Conservation (phyloP, 2,329 filamentous ascomycete genomes). For the Arthrinium puccinioides region DNA sequence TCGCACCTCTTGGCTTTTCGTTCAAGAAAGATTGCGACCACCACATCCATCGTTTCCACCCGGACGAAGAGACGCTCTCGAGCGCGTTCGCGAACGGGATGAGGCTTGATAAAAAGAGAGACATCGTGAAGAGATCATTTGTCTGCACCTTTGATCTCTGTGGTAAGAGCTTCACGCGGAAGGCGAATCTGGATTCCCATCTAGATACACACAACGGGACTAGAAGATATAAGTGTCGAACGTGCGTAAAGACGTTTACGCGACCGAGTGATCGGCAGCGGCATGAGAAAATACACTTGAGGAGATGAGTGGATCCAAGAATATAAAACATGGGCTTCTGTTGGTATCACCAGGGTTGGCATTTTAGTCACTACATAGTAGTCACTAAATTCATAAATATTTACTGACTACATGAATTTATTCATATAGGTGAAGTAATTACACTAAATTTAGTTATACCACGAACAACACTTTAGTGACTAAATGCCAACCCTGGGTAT, state of each 20-base stretch:
- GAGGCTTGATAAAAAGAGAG: no score
- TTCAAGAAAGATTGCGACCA: neutral
- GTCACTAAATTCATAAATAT: no score
- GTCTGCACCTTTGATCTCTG: conserved; percentile 1
- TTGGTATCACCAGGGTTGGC: no score
- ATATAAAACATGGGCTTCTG: no score
- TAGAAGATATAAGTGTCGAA: neutral
- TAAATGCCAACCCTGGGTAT: no score
- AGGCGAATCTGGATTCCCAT: conserved; percentile 1
- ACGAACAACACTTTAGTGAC: no score
- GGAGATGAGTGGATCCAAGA: no score
- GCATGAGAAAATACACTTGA: conserved; percentile 5
- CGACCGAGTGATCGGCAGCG: conserved; percentile 5
- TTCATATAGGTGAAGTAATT: no score
- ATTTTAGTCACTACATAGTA: no score
- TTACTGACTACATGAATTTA: no score
- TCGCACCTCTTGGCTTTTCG: neutral
- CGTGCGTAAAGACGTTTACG: conserved; percentile 4
- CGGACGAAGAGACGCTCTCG: neutral
- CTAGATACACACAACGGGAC: conserved; percentile 5
- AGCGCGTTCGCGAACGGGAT: no score
- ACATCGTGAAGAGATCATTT: conserved; percentile 1
- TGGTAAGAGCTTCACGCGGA: conserved; percentile 1
- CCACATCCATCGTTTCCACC: neutral
- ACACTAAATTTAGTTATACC: no score